phyloP scores from a whole-genome alignment of 2,329 filamentous ascomycete species.

The Geoglossum cookeanum region DNA sequence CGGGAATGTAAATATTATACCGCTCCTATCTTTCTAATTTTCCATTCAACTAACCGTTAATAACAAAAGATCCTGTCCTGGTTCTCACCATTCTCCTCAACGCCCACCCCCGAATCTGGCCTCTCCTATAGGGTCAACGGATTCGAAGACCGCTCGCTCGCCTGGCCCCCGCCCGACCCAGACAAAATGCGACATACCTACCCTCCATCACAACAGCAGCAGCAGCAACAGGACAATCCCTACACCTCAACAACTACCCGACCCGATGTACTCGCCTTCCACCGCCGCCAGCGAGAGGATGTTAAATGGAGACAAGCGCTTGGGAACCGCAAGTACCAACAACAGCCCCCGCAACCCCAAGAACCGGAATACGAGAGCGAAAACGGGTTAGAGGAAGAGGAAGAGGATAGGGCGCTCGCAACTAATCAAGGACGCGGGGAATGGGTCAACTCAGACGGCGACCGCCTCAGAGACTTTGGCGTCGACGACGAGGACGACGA shows the following conservation, averaged over 20 bases:
- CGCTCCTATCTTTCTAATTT: too few species aligned
- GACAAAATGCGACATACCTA: conserved; percentile 20
- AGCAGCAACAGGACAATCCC: background rate
- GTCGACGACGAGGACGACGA: conserved; percentile 57
- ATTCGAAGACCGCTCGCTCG: conserved; percentile 35
- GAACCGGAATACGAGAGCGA: conserved; percentile 4
- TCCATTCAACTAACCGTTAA: too few species aligned
- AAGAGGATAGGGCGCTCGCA: conserved; percentile 3
- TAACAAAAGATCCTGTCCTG: conserved; percentile 33
- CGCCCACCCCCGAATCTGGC: conserved; percentile 32
- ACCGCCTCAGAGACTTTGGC: conserved; percentile 55
- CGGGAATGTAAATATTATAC: conserved; percentile 23
- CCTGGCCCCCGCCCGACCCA: conserved; percentile 32
- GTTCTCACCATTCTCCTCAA: conserved; percentile 46
- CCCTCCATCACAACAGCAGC: background rate
- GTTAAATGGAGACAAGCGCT: background rate
- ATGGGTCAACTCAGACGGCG: conserved; percentile 61
- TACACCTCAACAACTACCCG: too few species aligned
- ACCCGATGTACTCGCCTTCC: background rate
- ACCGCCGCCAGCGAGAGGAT: conserved; percentile 12
- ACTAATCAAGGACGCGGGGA: conserved; percentile 25
- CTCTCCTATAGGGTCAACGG: conserved; percentile 52
- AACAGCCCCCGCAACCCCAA: background rate
- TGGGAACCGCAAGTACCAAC: too few species aligned
- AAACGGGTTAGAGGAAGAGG: conserved; percentile 10